Evolutionary conservation across 192 early-diverging fungal genomes (phyloP), one percentile per base, ranked within the genome.

Genomic region (Lunasporangiospora selenospora): DNA sequence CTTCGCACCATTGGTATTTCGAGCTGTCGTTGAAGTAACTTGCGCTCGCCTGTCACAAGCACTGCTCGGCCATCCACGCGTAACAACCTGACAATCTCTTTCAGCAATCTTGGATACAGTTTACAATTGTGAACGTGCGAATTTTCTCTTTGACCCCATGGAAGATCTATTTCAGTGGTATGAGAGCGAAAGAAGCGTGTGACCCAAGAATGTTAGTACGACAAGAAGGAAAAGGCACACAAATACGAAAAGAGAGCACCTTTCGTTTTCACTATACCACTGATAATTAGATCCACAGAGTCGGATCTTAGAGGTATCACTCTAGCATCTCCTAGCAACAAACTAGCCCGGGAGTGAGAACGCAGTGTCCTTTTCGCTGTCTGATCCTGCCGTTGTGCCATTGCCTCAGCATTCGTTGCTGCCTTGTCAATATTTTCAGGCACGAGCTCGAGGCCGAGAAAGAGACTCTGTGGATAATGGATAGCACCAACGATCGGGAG

Each of bases 21-120:
- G 3, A 83, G 19, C 45, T 67, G 58, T 36, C 78, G 33, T 21
- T 65, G 65, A 27, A 83, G 58, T 29, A 83, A 27, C 51, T 77
- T 83, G n/a, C 58, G 76, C 1, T 75, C 78, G 31, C 79, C 78
- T 6, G 76, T 76, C n/a, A 83, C 67, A 26, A 83, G 55, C 18
- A 69, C 47, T 3, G 81, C 81, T 15, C 75, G 67, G 6, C 78
- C 78, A 27, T 42, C 19, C 6, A 52, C 42, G 8, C 59, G 75
- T 26, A 80, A 46, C 41, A 76, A 30, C 24, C 60, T 49, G n/a
- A 65, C 50, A 16, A 80, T 54, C 19, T 78, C 61, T 33, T 63
- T 60, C 12, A 83, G 39, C 13, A 83, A 45, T 23, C 57, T 57
- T 13, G 81, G 81, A 46, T 83, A 83, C 27, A 83, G 16, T 54